Conservation (phyloP, 2,329 filamentous ascomycete genomes). For the Lanzia echinophila region DNA sequence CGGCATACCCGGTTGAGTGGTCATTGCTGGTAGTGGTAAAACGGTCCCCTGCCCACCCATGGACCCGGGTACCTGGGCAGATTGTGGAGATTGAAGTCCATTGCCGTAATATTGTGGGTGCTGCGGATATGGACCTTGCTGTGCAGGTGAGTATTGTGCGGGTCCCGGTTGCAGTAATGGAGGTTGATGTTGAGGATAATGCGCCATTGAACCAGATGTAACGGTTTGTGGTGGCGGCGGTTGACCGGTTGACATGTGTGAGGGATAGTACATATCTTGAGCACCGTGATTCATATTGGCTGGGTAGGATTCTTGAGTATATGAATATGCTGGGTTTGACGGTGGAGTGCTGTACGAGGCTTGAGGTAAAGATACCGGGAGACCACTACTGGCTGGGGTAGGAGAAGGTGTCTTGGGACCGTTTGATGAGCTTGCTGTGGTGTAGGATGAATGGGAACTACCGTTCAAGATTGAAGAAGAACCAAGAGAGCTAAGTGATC, state of each 20-base stretch:
- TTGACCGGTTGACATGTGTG: conserved; percentile 73
- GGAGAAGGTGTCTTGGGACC: conserved; percentile 75
- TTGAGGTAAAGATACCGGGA: conserved; percentile 36
- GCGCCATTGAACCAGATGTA: conserved; percentile 63
- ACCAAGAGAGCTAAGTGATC: conserved; percentile 59
- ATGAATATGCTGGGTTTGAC: conserved; percentile 36
- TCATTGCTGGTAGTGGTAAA: conserved; percentile 56
- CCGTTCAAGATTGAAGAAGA: conserved; percentile 44
- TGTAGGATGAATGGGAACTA: conserved; percentile 49
- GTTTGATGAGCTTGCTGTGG: conserved; percentile 46
- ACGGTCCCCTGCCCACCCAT: conserved; percentile 62
- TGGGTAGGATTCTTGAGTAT: conserved; percentile 33
- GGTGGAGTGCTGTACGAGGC: conserved; percentile 29
- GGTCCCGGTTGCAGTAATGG: conserved; percentile 68
- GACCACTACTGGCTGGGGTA: conserved; percentile 44
- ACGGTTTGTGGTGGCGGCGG: conserved; percentile 69
- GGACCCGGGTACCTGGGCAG: conserved; percentile 59
- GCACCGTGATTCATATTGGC: conserved; percentile 74
- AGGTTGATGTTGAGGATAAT: conserved; percentile 72
- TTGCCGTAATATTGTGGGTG: conserved; percentile 74
- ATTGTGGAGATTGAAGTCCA: conserved; percentile 74
- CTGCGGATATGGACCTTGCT: conserved; percentile 46
- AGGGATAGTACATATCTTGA: conserved; percentile 78
- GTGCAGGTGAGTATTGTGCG: conserved; percentile 56
- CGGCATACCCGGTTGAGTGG: conserved; percentile 42